Evolutionary conservation across 768 basidiomycete species (phyloP), one percentile per base, ranked within the genome.

Genomic region (Coprinellus micaceus): DNA sequence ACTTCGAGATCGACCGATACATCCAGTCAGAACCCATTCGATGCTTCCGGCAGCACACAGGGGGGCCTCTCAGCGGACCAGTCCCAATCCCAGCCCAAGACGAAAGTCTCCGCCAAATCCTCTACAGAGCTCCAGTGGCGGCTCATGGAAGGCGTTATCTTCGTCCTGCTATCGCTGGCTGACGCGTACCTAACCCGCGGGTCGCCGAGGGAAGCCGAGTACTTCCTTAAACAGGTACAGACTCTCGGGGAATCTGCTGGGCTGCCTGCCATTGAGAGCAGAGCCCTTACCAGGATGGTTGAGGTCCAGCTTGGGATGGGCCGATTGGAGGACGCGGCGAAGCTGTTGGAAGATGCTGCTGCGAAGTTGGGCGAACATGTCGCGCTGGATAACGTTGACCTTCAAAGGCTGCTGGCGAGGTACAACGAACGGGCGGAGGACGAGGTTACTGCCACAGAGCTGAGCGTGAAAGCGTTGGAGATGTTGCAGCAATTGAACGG

Each of bases 171-270:
- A 56, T 75, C 82, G 2, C 74, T 96, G 6, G 75, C 82, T 0
- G 77, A 83, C 7, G 76, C 81, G 0, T 91, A 94, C 62, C 75
- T 84, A 19, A 67, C 72, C 0, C 82, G 92, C 17, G 96, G 96
- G 0, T 92, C 94, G 4, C 82, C 86, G 2, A 82, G 88, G 21
- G 93, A 95, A 63, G 86, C 91, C 1, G 86, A 91, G 58, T 94
- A 89, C 63, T 96, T 94, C 66, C 78, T 87, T 0, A 77, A 86
- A 39, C 88, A 93, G 65, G 89, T 89, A 1, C 73, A 79, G n/a
- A 83, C 85, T 19, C 73, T 98, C 1, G 90, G 92, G 0, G 73
- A 78, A 46, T 77, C 86, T 5, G 67, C 93, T 11, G 85, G 85
- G 58, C 82, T 87, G 0, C 83, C 87, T 15, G 78, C 83, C 0